Percentiles rank a stretch among this genome's conserved stretches.
phyloP scores from a whole-genome alignment of 371 early-diverging fungal species.

The Blakeslea trispora region DNA sequence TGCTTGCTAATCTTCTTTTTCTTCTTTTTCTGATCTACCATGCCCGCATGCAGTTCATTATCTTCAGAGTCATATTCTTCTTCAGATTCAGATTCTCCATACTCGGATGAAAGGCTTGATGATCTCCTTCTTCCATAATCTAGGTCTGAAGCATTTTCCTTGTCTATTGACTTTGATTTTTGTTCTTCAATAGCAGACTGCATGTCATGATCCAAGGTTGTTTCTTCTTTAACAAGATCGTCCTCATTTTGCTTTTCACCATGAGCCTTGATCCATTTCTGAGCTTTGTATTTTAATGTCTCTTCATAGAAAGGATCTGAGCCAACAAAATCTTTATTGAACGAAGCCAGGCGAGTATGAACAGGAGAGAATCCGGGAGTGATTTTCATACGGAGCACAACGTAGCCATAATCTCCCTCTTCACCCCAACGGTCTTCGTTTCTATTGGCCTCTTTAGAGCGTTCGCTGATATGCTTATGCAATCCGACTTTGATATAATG shows the following conservation, averaged over 20 bases:
- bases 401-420: conserved; percentile 29
- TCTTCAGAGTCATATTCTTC: conserved; percentile 18
- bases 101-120: conserved; percentile 29
- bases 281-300: conserved; percentile 27
- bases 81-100: conserved; percentile 26
- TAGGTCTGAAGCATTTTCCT: neutral
- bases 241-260: conserved; percentile 9
- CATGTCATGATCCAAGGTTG: conserved; percentile 13
- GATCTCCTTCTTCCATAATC: conserved; percentile 3
- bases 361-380: conserved; percentile 46
- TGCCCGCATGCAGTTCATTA: conserved; percentile 20
- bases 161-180: neutral
- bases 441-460: conserved; percentile 37
- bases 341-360: conserved; percentile 37
- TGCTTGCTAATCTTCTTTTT: conserved; percentile 27
- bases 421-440: conserved; percentile 39
- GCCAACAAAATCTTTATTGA: conserved; percentile 37
- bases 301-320: conserved; percentile 42
- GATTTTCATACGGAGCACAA: conserved; percentile 29
- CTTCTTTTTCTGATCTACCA: conserved; percentile 23
- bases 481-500: conserved; percentile 33
- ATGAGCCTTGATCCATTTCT: conserved; percentile 39
- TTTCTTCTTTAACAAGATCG: conserved; percentile 3
- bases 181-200: conserved; percentile 18
- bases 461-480: conserved; percentile 19